Conservation (phyloP, 2,329 filamentous ascomycete genomes). For the Verticillium nubilum region DNA sequence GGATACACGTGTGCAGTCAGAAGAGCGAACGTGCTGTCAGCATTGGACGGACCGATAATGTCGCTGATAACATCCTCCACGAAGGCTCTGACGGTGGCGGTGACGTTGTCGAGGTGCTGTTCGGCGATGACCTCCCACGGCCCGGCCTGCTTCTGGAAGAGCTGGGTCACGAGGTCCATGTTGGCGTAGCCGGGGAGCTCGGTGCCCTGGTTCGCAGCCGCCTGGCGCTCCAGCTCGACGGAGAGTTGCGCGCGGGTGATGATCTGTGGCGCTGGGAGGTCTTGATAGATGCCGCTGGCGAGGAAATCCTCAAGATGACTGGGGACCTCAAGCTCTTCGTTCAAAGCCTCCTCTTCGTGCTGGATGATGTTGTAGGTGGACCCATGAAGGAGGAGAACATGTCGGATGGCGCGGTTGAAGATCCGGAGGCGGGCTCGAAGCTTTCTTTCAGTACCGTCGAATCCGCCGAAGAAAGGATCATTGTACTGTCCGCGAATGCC, state of each 20-base stretch:
- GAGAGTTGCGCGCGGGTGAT: constrained; percentile 14
- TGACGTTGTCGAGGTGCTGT: constrained; percentile 26
- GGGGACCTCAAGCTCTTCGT: constrained; percentile 10
- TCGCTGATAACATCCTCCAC: constrained; percentile 26
- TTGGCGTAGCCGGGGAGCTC: constrained; percentile 34
- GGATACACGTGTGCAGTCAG: constrained; percentile 18
- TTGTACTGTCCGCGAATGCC: constrained; percentile 22
- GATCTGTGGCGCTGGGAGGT: constrained; percentile 18
- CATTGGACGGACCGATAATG: constrained; percentile 7
- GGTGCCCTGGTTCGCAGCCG: constrained; percentile 29
- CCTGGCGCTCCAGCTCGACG: constrained; percentile 22
- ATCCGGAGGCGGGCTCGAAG: constrained; percentile 24
- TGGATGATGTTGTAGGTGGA: constrained; percentile 2
- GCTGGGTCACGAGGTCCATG: constrained; percentile 25
- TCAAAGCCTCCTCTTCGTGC: constrained; percentile 8
- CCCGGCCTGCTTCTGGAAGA: constrained; percentile 31
- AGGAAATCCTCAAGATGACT: constrained; percentile 22
- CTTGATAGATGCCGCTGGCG: constrained; percentile 16
- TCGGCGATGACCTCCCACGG: constrained; percentile 33
- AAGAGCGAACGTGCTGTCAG: constrained; percentile 15
- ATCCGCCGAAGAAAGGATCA: constrained; percentile 29
- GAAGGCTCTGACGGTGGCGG: constrained; percentile 24
- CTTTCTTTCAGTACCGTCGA: constrained; percentile 12
- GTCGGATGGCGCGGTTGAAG: constrained; percentile 23
- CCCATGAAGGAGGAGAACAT: constrained; percentile 19